A percentile compares a stretch with the other conserved stretches of the same genome.
Conservation (phyloP, 2,329 filamentous ascomycete genomes). For the Aspergillus sp. region DNA sequence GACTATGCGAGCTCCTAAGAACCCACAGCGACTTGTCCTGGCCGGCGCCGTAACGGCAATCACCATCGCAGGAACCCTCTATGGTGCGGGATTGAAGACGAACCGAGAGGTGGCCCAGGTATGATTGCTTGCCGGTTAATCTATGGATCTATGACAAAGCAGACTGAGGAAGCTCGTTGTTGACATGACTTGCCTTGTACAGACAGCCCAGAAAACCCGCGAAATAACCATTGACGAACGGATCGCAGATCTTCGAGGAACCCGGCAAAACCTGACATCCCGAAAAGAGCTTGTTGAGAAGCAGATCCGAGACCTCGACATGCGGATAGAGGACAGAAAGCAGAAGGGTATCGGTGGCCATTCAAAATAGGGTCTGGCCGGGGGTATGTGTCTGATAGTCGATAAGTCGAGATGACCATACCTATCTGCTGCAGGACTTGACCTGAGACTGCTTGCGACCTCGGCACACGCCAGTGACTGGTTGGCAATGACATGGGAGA, state of each 20-base stretch:
- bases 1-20: constrained; percentile 23
- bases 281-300: constrained; percentile 48
- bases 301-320: constrained; percentile 48
- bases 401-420: not conserved
- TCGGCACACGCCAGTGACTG: no score
- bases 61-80: constrained; percentile 50
- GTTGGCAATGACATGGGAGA: not conserved
- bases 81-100: constrained; percentile 53
- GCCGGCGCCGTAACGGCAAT: constrained; percentile 49
- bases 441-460: not conserved
- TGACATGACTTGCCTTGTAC: not conserved
- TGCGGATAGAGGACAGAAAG: constrained; percentile 33
- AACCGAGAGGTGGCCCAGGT: constrained; percentile 47
- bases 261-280: constrained; percentile 41
- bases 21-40: constrained; percentile 44
- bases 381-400: no score
- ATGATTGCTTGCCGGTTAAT: constrained; percentile 7
- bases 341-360: constrained; percentile 20
- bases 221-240: constrained; percentile 47
- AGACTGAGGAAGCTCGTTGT: not conserved
- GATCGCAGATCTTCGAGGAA: constrained; percentile 46
- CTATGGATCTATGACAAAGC: not conserved
- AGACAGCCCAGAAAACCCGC: constrained; percentile 41
- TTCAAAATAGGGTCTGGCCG: not conserved
- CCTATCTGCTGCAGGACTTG: not conserved